phyloP scores from a whole-genome alignment of 1,284 basidiomycete genomes.

The Puccinia brachypodii region DNA sequence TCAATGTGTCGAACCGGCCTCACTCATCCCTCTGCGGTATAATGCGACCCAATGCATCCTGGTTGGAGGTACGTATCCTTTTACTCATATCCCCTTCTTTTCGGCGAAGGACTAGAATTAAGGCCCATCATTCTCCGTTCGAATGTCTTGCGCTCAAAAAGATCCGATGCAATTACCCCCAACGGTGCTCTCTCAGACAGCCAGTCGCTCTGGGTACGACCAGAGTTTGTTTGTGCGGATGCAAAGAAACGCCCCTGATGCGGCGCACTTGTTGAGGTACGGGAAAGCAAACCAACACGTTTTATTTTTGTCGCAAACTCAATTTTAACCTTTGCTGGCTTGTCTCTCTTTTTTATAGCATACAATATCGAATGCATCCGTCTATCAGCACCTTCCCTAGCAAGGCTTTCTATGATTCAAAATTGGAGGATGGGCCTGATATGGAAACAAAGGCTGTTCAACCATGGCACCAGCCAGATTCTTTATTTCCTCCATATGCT shows the following conservation, averaged over 20 bases:
- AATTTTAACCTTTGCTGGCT: not conserved
- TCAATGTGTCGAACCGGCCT: conserved; percentile 92
- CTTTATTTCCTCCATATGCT: conserved; percentile 80
- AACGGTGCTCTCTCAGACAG: conserved; percentile 88
- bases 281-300: conserved; percentile 49
- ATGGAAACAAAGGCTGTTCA: conserved; percentile 82
- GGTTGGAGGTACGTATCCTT: conserved; percentile 72
- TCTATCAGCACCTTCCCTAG: conserved; percentile 89
- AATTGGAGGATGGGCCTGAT: conserved; percentile 79
- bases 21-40: conserved; percentile 94
- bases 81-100: not conserved
- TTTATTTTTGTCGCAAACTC: conserved; percentile 8
- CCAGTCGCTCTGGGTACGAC: conserved; percentile 76
- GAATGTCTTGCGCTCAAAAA: conserved; percentile 54
- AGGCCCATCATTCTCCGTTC: not conserved
- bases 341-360: conserved; percentile 61
- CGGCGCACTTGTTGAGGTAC: conserved; percentile 86
- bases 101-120: not conserved
- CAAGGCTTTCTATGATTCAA: conserved; percentile 79
- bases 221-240: conserved; percentile 91
- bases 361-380: conserved; percentile 99
- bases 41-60: conserved; percentile 80
- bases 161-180: conserved; percentile 97
- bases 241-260: conserved; percentile 72
- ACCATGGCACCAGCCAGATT: conserved; percentile 74